Percentiles rank a stretch among this genome's conserved stretches.
Conservation (phyloP, 805 yeast genomes). For the Saccharomyces kudriavzevii region DNA sequence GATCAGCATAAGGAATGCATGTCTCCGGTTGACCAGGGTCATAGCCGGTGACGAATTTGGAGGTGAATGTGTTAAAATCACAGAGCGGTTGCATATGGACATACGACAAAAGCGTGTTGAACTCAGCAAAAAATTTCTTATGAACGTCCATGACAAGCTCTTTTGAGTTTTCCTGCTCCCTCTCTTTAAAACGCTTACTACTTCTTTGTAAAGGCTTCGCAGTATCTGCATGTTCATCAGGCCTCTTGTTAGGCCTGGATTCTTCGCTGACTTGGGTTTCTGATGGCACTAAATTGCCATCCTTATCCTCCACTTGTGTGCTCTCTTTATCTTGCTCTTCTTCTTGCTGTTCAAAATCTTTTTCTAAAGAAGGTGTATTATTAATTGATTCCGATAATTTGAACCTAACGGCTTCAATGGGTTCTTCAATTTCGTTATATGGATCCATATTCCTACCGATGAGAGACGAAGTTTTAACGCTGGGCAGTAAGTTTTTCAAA, state of each 20-base stretch:
- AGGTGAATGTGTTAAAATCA: not conserved
- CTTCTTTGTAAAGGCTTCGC: conserved; percentile 28
- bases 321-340: conserved; percentile 13
- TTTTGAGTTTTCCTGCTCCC: conserved; percentile 15
- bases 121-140: conserved; percentile 12
- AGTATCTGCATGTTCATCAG: conserved; percentile 14
- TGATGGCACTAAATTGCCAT: conserved; percentile 7
- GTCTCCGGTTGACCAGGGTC: not conserved
- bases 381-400: conserved; percentile 10
- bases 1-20: conserved; percentile 16
- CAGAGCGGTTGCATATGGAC: conserved; percentile 7
- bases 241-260: conserved; percentile 9
- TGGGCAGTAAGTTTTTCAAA: conserved; percentile 30
- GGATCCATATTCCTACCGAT: conserved; percentile 40
- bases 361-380: conserved; percentile 1
- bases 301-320: conserved; percentile 14
- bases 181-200: conserved; percentile 35
- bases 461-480: conserved; percentile 29
- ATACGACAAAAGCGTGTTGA: conserved; percentile 4
- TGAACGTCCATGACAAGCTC: conserved; percentile 9
- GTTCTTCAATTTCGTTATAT: conserved; percentile 41
- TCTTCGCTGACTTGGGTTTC: conserved; percentile 8
- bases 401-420: conserved; percentile 40
- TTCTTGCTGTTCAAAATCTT: conserved; percentile 3
- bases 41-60: conserved; percentile 4